Evolutionary conservation across 108 stramenopile genomes (phyloP).

Genomic region (Skeletonema potamos): DNA sequence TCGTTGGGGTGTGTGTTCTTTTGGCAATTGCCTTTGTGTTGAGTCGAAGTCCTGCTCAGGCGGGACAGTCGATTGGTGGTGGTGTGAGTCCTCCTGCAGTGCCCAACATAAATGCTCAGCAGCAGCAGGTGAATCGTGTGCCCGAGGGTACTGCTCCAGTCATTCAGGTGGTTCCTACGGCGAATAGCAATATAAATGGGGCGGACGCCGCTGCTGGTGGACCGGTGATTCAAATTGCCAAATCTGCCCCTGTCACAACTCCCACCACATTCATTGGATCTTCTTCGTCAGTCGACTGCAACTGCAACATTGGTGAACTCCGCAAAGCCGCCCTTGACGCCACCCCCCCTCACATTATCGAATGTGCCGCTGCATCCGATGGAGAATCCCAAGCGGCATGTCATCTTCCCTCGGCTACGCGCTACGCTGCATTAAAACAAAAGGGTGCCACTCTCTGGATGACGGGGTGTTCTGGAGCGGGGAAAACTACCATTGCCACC

Average conservation of each 20-base stretch:
- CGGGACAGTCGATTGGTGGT: neutral
- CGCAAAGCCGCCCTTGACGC: slow-evolving; percentile 73
- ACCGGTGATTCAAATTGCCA: slow-evolving; percentile 11
- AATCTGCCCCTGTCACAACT: neutral
- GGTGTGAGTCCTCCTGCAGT: neutral
- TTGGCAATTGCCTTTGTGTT: slow-evolving; percentile 87
- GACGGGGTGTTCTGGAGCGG: slow-evolving; percentile 95
- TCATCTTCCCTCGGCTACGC: slow-evolving; percentile 83
- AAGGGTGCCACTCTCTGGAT: slow-evolving; percentile 99
- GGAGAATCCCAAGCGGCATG: slow-evolving; percentile 93
- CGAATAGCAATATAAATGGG: slow-evolving; percentile 7
- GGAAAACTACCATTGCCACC: slow-evolving; percentile 97
- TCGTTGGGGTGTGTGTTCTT: slow-evolving; percentile 82
- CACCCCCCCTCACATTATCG: slow-evolving; percentile 97
- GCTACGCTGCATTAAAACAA: slow-evolving; percentile 91
- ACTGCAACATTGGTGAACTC: slow-evolving; percentile 73
- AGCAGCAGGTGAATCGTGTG: neutral
- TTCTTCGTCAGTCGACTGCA: slow-evolving; percentile 13
- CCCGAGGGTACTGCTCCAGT: slow-evolving; percentile 26
- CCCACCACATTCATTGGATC: too few relatives aligned
- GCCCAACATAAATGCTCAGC: neutral
- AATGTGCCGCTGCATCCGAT: slow-evolving; percentile 89
- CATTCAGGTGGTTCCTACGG: slow-evolving; percentile 10
- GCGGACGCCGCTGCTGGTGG: slow-evolving; percentile 29
- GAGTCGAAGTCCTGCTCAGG: slow-evolving; percentile 57